Evolutionary conservation across 1,284 basidiomycete genomes (phyloP), one percentile per base, ranked within the genome.

Genomic region (Ustilago xerochloae): DNA sequence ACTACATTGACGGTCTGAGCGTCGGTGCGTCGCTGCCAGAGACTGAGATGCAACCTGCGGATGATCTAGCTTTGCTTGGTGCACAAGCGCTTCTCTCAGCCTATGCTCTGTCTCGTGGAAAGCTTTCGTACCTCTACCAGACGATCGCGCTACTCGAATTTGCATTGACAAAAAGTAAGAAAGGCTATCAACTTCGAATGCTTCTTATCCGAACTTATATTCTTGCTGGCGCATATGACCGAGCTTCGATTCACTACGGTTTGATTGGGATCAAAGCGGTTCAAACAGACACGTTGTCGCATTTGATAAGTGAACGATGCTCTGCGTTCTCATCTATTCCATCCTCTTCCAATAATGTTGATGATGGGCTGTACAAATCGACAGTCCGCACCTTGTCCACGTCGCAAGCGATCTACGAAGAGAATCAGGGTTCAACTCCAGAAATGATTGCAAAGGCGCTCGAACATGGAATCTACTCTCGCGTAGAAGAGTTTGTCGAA

Each of bases 21-120:
- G 86, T 93, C 3, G 93, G 86, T 86, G 51, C 86, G 88, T 54
- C 87, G 2, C 15, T 94, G 20, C 88, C 90, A 1, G 84, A 87
- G 4, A 92, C 92, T 0, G 93, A 96, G 77, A 87, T 94, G 46
- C 94, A 96, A 79, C 92, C 91, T 16, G 91, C 90, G 2, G 94
- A 96, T 78, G 94, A 95, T 77, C 87, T 95, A 29, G 90, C 88
- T 9, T 87, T 94, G 26, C 86, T 96, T 13, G 89, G 90, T 6
- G 90, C 88, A 1, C 91, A 91, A 77, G 88, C 88, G 2, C 87
- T 90, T 56, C 87, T 93, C 48, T 88, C 87, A 65, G 85, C 90
- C 5, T 69, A 55, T 36, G 2, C 8, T n/a, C 58, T 76, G 2
- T 67, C 63, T 6, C 20, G 22, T 3, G 56, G 58, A 24, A 36